Evolutionary conservation across 495 filamentous ascomycete genomes (phyloP), one percentile per base, ranked within the genome.

Genomic region (Symbiotaphrina buchneri): DNA sequence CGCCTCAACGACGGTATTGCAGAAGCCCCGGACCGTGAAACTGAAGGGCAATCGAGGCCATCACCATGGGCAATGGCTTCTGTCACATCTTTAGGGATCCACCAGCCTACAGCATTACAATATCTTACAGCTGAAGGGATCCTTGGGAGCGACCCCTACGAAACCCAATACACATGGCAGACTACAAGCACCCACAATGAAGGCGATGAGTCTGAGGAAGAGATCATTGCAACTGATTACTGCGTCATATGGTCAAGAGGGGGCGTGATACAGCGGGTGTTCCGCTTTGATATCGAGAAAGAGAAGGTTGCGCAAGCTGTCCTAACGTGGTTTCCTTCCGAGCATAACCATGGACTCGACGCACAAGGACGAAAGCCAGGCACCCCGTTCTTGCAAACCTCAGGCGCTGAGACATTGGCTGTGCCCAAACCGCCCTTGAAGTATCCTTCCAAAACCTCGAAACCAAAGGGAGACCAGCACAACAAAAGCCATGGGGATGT

Each of bases 191-290:
- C 54, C 32, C 47, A 44, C 29, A 56, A n/a, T n/a, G n/a, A 59
- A 27, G 55, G 61, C 25, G 45, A 61, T 18, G 54, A 44, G 3
- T 44, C 41, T 21, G 51, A 46, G 37, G 87, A 99, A 33, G 87
- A 95, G 48, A 51, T 95, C n/a, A 53, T 93, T 16, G 71, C 73
- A 34, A 93, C 84, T 3, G 63, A 74, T 20, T 61, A 61, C 37
- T 76, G 77, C 41, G 87, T 92, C 21, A 68, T 93, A 36, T 99
- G 84, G 84, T 92, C 80, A 20, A 67, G 78, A 31, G 82, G 79
- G 26, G 75, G 75, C 28, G 55, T 90, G 22, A 72, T 93, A 43
- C 78, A 79, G 34, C 79, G 82, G 44, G 67, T 79, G 37, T 99
- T 83, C 54, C 70, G 65, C 30, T 79, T 94, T 46, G 75, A 85